phyloP scores from a whole-genome alignment of 257 asterid genomes.

The Fraxinus anomala region DNA sequence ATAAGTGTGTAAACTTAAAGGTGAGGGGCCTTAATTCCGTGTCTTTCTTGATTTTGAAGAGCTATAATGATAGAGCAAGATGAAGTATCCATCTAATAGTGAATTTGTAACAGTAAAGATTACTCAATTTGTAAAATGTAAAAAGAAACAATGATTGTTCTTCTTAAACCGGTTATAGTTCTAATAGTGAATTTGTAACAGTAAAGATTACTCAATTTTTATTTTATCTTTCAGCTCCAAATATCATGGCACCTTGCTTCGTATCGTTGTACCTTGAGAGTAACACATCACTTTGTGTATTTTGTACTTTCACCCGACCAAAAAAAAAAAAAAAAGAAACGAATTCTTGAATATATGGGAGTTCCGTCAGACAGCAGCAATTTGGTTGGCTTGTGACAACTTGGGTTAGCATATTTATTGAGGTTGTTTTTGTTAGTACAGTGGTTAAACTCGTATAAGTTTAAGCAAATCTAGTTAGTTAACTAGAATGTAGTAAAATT shows the following conservation, averaged over 20 bases:
- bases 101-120: no score
- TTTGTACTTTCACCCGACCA: not conserved
- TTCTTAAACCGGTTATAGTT: no score
- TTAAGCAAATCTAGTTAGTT: not conserved
- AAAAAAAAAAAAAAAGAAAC: not conserved
- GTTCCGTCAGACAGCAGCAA: not conserved
- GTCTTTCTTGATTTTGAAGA: constrained; percentile 52
- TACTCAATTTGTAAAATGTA: no score
- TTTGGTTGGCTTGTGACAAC: not conserved
- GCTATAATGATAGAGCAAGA: constrained; percentile 21
- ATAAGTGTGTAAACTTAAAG: constrained; percentile 26
- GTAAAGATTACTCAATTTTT: no score
- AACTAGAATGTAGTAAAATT: not conserved
- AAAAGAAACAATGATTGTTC: no score
- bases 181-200: no score
- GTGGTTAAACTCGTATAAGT: not conserved
- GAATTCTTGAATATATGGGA: not conserved
- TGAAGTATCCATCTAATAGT: not conserved
- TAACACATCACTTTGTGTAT: not conserved
- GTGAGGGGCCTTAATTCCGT: constrained; percentile 37
- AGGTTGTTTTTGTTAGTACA: not conserved
- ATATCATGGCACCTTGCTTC: no score
- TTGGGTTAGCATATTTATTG: no score
- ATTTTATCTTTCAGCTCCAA: no score
- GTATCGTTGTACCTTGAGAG: no score